These are phyloP conservation scores for Penicillium flavigenum DNA, from an alignment of 495 filamentous ascomycete genomes.

Conservation along the genomic window DNA sequence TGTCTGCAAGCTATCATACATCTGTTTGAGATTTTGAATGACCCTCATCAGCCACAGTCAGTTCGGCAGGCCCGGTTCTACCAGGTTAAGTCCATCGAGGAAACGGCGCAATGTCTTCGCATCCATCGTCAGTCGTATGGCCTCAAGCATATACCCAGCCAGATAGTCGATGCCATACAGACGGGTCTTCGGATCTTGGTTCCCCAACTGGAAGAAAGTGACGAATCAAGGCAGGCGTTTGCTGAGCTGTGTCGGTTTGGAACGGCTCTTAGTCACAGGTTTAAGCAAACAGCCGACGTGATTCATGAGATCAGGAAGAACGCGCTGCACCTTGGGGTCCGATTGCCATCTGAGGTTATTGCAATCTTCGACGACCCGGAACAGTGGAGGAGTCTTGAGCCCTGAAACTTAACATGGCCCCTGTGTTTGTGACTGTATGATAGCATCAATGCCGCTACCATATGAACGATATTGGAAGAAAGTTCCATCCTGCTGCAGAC, in stretches of 20 bases:
- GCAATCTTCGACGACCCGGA: conserved; percentile 25
- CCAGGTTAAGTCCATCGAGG: conserved; percentile 27
- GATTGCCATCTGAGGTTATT: conserved; percentile 31
- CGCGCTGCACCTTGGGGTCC: conserved; percentile 18
- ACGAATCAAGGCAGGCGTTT: conserved; percentile 31
- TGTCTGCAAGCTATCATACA: conserved; percentile 29
- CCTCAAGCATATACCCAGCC: conserved; percentile 35
- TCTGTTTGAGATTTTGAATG: conserved; percentile 28
- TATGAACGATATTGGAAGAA: not conserved
- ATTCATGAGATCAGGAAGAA: conserved; percentile 28
- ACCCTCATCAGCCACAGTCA: conserved; percentile 19
- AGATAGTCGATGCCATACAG: conserved; percentile 34
- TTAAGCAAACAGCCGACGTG: conserved; percentile 28
- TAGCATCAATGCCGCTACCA: not conserved
- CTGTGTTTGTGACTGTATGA: not conserved
- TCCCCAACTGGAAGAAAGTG: conserved; percentile 21
- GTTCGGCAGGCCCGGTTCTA: conserved; percentile 19
- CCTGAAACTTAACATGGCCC: not conserved
- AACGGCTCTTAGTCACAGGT: conserved; percentile 30
- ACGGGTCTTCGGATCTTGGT: conserved; percentile 31
- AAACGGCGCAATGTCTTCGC: conserved; percentile 35
- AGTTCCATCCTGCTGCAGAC: not conserved
- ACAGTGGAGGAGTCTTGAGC: conserved; percentile 1
- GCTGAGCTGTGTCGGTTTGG: conserved; percentile 36
- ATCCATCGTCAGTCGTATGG: conserved; percentile 35